Evolutionary conservation across 2,329 filamentous ascomycete species (phyloP).

Genomic region (Moelleriella libera): DNA sequence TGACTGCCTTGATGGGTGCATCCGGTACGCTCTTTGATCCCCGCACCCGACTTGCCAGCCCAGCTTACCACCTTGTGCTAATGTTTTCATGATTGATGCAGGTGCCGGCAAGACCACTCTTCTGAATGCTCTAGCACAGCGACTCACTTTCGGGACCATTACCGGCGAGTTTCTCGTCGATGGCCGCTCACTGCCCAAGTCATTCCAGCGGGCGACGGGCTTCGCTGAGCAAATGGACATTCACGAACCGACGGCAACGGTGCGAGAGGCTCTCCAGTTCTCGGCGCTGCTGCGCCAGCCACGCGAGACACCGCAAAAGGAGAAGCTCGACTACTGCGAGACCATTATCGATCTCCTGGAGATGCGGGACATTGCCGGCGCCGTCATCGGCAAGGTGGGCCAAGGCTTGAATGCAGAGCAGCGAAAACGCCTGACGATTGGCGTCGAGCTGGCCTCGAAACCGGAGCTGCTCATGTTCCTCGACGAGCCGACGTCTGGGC

Average conservation of each 20-base stretch:
- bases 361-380: conserved; percentile 52
- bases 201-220: conserved; percentile 69
- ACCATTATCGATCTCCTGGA: conserved; percentile 55
- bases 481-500: conserved; percentile 47
- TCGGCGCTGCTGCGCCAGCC: conserved; percentile 51
- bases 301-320: conserved; percentile 36
- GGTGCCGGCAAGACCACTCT: conserved; percentile 59
- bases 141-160: conserved; percentile 64
- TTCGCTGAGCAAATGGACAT: conserved; percentile 53
- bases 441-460: conserved; percentile 40
- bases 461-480: conserved; percentile 48
- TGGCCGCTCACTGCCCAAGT: conserved; percentile 53
- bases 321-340: conserved; percentile 56
- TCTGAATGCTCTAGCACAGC: conserved; percentile 58
- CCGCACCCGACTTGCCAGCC: not conserved
- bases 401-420: conserved; percentile 48
- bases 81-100: conserved; percentile 2
- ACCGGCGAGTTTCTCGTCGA: conserved; percentile 70
- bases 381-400: conserved; percentile 44
- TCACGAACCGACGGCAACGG: conserved; percentile 51
- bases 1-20: conserved; percentile 64
- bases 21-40: conserved; percentile 18
- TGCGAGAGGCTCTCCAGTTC: conserved; percentile 52
- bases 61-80: not conserved
- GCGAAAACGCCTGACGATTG: conserved; percentile 40